Conservation (phyloP, 768 basidiomycete species). For the Trametes cubensis region DNA sequence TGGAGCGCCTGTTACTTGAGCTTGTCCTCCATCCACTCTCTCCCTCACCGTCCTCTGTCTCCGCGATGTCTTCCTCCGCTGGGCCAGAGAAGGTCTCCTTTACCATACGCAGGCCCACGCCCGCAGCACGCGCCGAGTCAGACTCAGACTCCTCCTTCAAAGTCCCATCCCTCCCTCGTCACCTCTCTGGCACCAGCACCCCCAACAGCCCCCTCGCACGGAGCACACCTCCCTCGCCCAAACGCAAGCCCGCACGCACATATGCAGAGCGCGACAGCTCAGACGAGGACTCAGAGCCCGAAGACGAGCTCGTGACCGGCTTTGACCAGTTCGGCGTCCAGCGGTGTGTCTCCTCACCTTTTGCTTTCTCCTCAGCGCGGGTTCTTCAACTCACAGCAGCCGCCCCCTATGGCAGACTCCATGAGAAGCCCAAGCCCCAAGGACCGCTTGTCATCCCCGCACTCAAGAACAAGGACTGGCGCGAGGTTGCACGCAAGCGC, state of each 20-base stretch:
- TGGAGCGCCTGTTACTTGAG: not conserved
- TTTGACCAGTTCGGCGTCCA: conserved; percentile 75
- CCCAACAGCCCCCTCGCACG: conserved; percentile 61
- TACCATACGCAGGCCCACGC: conserved; percentile 79
- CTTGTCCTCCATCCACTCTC: not conserved
- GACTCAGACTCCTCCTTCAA: conserved; percentile 56
- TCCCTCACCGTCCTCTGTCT: not conserved
- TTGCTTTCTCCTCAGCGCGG: conserved; percentile 35
- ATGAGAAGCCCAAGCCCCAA: conserved; percentile 49
- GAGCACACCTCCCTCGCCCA: conserved; percentile 51
- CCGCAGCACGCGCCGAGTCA: conserved; percentile 65
- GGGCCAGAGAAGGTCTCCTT: conserved; percentile 68
- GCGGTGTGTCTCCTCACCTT: conserved; percentile 68
- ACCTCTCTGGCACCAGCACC: conserved; percentile 45
- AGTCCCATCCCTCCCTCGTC: conserved; percentile 62
- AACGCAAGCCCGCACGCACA: conserved; percentile 27
- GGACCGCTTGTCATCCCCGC: conserved; percentile 85
- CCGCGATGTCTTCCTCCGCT: conserved; percentile 22
- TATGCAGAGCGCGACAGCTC: conserved; percentile 50
- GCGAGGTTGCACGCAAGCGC: conserved; percentile 72
- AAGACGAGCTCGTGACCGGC: conserved; percentile 72
- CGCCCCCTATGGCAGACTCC: conserved; percentile 41
- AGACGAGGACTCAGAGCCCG: conserved; percentile 53
- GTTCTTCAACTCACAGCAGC: conserved; percentile 78
- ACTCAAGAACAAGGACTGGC: conserved; percentile 89